Evolutionary conservation across 768 basidiomycete genomes (phyloP), one percentile per base, ranked within the genome.

Genomic region (Amanita muscaria): DNA sequence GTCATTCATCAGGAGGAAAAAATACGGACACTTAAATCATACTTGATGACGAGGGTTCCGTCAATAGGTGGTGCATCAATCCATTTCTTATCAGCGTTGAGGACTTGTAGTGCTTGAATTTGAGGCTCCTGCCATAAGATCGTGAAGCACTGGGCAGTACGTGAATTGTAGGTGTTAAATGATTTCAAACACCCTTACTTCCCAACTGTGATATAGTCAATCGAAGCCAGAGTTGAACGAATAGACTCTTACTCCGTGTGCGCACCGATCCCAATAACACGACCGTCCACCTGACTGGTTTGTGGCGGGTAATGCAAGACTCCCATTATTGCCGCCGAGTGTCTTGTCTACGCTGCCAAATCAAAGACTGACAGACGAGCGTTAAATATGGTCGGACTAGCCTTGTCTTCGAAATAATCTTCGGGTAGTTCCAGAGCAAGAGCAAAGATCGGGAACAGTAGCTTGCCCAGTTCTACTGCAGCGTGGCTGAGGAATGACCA

Each of bases 1-100:
- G 14, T 34, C 18, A 32, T 12, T 21, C 4, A 8, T 8, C 19
- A 32, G 44, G 11, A 4, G 16, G 31, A 29, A 24, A 32, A 18
- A 19, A 1, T 35, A 18, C 12, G 18, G 30, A 5, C 19, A 24
- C 12, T 47, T n/a, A n/a, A n/a, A n/a, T n/a, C 74, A 48, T 47
- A 88, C 87, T 96, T 96, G 59, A 93, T 76, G 22, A 96, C 87
- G 32, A 94, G 69, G 0, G 90, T 89, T n/a, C 73, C 88, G 0
- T 76, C 71, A 36, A 86, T 83, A 0, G 86, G 77, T 1, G 80
- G 76, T 7, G 87, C 90, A 52, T 87, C 67, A 41, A 96, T 77
- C 92, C 92, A 96, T 50, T 77, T 63, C 8, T 79, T 79, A 25
- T 78, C 65, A 1, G 79, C 60, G 64, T 94, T 94, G 44, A 84